phyloP scores from a whole-genome alignment of 1,139 yeast species.

The Lodderomyces theae region DNA sequence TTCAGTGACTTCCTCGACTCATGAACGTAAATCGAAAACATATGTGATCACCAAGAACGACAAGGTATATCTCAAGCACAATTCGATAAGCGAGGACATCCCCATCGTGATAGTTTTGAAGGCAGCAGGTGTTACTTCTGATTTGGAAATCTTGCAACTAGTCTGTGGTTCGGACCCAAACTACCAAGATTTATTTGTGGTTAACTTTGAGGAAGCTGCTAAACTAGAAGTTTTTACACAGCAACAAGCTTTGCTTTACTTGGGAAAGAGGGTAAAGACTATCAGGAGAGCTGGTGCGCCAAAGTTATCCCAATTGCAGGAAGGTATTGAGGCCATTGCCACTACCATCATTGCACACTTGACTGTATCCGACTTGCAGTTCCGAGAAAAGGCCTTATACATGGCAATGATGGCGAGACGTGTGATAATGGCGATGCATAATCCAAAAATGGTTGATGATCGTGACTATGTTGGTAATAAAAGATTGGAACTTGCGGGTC shows the following conservation, averaged over 20 bases:
- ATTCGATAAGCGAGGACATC: constrained; percentile 90
- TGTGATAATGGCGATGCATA: constrained; percentile 92
- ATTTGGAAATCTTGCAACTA: constrained; percentile 86
- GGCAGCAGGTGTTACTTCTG: constrained; percentile 94
- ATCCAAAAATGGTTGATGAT: constrained; percentile 94
- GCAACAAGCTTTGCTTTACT: constrained; percentile 86
- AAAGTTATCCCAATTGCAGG: constrained; percentile 76
- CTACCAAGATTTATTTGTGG: constrained; percentile 88
- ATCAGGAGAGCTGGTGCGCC: constrained; percentile 85
- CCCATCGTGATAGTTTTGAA: constrained; percentile 91
- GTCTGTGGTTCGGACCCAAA: constrained; percentile 88
- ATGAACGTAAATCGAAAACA: constrained; percentile 95
- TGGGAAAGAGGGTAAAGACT: constrained; percentile 90
- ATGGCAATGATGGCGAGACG: constrained; percentile 96
- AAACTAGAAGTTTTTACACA: constrained; percentile 84
- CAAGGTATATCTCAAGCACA: constrained; percentile 87
- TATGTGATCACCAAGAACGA: constrained; percentile 91
- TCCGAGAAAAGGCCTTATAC: constrained; percentile 90
- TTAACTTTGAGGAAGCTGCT: constrained; percentile 93
- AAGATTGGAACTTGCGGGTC: constrained; percentile 96
- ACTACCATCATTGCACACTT: constrained; percentile 95
- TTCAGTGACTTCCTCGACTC: constrained; percentile 95
- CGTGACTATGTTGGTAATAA: constrained; percentile 98
- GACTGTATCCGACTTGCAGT: constrained; percentile 80
- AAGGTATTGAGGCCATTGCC: constrained; percentile 96